Conservation (phyloP, 139 green algal genomes). For the Volvox africanus region DNA sequence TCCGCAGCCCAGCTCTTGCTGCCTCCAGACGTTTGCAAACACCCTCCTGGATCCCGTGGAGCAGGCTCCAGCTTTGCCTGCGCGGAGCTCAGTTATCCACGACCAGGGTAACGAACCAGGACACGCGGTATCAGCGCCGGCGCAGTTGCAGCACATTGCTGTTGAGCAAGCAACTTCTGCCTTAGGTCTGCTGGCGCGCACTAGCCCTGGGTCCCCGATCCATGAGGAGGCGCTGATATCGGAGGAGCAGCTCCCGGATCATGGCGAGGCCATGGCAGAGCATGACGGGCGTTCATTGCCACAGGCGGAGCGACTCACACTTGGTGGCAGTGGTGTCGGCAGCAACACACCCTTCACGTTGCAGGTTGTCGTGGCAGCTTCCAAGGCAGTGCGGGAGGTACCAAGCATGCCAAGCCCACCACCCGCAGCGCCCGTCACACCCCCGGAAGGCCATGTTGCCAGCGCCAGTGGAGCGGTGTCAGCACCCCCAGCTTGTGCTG, state of each 20-base stretch:
- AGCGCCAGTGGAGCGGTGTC: not conserved
- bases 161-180: not conserved
- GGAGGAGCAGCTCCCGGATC: constrained; percentile 29
- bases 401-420: not conserved
- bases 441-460: not conserved
- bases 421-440: not conserved
- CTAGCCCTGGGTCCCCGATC: not conserved
- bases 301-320: not conserved
- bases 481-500: not conserved
- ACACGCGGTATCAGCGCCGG: not conserved
- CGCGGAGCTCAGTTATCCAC: not conserved
- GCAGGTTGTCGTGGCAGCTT: not conserved
- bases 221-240: constrained; percentile 16
- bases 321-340: not conserved
- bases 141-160: not conserved
- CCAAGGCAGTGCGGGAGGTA: not conserved
- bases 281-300: not conserved
- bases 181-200: not conserved
- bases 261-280: not conserved
- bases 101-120: not conserved
- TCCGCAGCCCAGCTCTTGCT: constrained; percentile 8
- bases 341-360: not conserved
- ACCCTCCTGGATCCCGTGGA: not conserved
- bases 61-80: not conserved
- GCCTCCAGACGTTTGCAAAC: not conserved